These are phyloP conservation scores for Saccharomyces hybrid DNA, from an alignment of 1,139 yeast genomes.

Conservation along the genomic window DNA sequence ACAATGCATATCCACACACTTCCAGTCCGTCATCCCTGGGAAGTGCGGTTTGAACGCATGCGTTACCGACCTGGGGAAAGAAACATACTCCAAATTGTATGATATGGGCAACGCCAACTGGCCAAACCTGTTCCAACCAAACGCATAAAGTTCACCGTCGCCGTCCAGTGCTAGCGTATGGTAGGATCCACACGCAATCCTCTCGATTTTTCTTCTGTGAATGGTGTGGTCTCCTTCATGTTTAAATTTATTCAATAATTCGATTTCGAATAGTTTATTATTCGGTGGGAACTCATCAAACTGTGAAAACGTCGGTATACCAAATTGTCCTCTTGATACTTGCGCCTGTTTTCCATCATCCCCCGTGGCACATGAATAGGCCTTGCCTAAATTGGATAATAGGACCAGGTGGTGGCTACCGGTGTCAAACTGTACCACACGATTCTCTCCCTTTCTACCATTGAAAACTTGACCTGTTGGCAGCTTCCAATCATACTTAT, in stretches of 20 bases:
- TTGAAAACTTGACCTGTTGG: slow-evolving; percentile 16
- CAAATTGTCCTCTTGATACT: slow-evolving; percentile 70
- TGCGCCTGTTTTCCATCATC: slow-evolving; percentile 16
- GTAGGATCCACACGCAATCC: slow-evolving; percentile 64
- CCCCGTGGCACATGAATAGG: slow-evolving; percentile 60
- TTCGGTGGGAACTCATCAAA: slow-evolving; percentile 34
- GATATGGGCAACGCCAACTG: slow-evolving; percentile 68
- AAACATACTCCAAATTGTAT: slow-evolving; percentile 55
- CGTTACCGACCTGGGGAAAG: slow-evolving; percentile 54
- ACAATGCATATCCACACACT: slow-evolving; percentile 50
- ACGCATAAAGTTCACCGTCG: slow-evolving; percentile 62
- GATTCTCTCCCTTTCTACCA: slow-evolving; percentile 36
- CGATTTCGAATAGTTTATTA: slow-evolving; percentile 23
- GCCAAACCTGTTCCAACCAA: slow-evolving; percentile 80
- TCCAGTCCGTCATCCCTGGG: slow-evolving; percentile 9
- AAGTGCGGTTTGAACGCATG: slow-evolving; percentile 3
- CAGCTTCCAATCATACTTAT: slow-evolving; percentile 20
- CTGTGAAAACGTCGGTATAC: slow-evolving; percentile 66
- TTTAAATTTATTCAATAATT: slow-evolving; percentile 22
- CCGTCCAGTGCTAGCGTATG: slow-evolving; percentile 65
- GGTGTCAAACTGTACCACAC: slow-evolving; percentile 43
- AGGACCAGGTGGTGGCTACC: slow-evolving; percentile 67
- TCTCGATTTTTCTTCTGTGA: slow-evolving; percentile 34
- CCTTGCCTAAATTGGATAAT: slow-evolving; percentile 53
- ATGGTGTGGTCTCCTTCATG: slow-evolving; percentile 3